A percentile compares a stretch with the other conserved stretches of the same genome.
phyloP scores from a whole-genome alignment of 2,329 filamentous ascomycete genomes.

The Colletotrichum sp. region DNA sequence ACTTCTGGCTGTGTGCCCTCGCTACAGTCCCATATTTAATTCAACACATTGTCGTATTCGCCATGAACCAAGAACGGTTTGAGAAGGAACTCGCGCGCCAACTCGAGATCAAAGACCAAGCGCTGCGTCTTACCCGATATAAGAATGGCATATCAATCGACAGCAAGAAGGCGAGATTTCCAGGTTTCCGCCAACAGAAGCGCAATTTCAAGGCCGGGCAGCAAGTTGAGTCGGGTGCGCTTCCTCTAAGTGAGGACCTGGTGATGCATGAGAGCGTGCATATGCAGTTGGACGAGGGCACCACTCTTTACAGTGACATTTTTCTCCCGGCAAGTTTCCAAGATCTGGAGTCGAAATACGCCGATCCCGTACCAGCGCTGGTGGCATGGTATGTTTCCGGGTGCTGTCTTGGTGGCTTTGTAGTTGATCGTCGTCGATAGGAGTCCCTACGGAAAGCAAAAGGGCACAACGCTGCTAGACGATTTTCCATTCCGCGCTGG shows the following conservation, averaged over 20 bases:
- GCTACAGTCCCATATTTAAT: rapidly evolving
- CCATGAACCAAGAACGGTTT: neutral
- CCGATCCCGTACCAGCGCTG: neutral
- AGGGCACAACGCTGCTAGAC: neutral
- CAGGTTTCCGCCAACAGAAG: neutral
- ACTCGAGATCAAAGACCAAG: neutral
- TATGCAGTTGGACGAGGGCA: neutral
- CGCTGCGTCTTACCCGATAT: neutral
- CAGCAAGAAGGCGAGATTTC: neutral
- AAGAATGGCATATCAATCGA: neutral
- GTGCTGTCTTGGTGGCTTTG: rapidly evolving
- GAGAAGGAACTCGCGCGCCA: rapidly evolving
- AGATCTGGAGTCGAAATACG: neutral
- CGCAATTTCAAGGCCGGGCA: neutral
- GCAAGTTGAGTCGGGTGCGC: neutral
- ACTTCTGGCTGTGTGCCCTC: neutral
- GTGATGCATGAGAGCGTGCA: neutral
- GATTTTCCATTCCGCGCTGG: neutral
- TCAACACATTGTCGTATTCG: rapidly evolving
- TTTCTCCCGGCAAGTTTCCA: neutral
- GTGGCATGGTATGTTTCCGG: neutral
- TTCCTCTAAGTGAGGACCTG: neutral
- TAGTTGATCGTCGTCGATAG: rapidly evolving
- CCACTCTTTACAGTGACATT: neutral
- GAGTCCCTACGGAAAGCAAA: neutral